Evolutionary conservation across 1,284 basidiomycete species (phyloP), one percentile per base, ranked within the genome.

Genomic region (Mycosarcoma maydis): DNA sequence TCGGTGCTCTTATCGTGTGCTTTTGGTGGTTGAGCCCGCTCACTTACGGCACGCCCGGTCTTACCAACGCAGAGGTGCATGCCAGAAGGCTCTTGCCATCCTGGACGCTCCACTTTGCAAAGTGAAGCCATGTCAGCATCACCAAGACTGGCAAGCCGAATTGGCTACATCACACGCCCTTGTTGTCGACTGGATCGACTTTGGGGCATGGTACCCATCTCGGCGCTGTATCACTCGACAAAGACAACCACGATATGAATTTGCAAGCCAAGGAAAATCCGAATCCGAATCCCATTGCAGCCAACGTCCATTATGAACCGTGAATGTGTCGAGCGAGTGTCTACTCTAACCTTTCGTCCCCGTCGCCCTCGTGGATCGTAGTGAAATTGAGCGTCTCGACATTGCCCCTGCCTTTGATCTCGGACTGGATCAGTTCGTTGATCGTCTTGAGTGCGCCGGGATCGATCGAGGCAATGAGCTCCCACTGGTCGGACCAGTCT

Each of bases 401-500:
- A 36, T 72, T 85, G 13, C 91, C 92, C 81, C 94, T 92, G 77
- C 90, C 92, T 78, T 96, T 86, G 26, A 85, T 83, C 72, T 87
- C 92, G 75, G 90, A 90, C 80, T 94, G 90, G 48, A 98, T 84
- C 29, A 98, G 83, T 62, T 98, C 94, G 76, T 91, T 92, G 77
- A 98, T 88, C 17, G 90, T 85, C 41, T 91, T 88, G 86, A 97
- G 94, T 73, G 92, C 89, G 36, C 90, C 88, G 5, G 96, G 96
- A 79, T 96, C 93, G 74, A 98, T 98, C 44, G 93, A 86, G 80
- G 94, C 87, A 43, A 66, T 50, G n/a, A 60, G 30, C 84, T 94
- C 91, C 93, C 94, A 98, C 67, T 92, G 89, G 14, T 90, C 88
- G 45, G 85, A 80, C 51, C 86, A 86, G 70, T 94, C 90, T 66